Conservation (phyloP, 2,329 filamentous ascomycete genomes). For the Xylariaceae sp. region DNA sequence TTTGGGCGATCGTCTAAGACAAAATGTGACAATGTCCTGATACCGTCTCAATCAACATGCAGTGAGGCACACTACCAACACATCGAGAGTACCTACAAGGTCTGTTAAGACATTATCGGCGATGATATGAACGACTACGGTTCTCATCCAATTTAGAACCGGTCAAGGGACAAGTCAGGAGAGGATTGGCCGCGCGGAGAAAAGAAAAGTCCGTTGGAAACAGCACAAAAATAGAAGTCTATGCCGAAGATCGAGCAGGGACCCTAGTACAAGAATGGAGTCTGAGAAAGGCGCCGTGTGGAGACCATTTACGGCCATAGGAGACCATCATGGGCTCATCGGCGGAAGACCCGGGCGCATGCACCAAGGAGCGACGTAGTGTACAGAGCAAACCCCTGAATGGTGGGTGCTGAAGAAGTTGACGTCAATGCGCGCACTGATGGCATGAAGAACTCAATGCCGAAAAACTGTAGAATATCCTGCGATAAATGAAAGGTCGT, state of each 20-base stretch:
- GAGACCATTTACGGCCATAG: conserved; percentile 11
- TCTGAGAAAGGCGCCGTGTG: conserved; percentile 16
- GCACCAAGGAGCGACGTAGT: conserved; percentile 29
- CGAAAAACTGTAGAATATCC: conserved; percentile 21
- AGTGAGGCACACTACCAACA: conserved; percentile 3
- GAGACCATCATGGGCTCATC: conserved; percentile 1
- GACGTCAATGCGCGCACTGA: conserved; percentile 21
- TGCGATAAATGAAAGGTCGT: conserved; percentile 24
- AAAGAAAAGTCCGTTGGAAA: conserved; percentile 19
- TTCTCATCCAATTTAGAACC: not conserved
- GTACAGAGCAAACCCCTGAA: conserved; percentile 30
- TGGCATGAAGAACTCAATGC: conserved; percentile 19
- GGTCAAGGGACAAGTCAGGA: conserved; percentile 3
- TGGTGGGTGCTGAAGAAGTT: conserved; percentile 20
- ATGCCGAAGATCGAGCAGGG: conserved; percentile 24
- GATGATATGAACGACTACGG: not conserved
- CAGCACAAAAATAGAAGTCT: conserved; percentile 24
- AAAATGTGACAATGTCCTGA: too few species aligned
- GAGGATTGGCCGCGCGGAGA: conserved; percentile 3
- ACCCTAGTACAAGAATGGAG: conserved; percentile 29
- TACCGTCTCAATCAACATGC: too few species aligned
- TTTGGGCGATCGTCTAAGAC: too few species aligned
- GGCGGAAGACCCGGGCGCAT: not conserved
- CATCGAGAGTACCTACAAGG: not conserved
- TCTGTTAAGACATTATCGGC: not conserved